These are phyloP conservation scores for Cytospora piceicola DNA, from an alignment of 2,329 filamentous ascomycete genomes.

Conservation along the genomic window DNA sequence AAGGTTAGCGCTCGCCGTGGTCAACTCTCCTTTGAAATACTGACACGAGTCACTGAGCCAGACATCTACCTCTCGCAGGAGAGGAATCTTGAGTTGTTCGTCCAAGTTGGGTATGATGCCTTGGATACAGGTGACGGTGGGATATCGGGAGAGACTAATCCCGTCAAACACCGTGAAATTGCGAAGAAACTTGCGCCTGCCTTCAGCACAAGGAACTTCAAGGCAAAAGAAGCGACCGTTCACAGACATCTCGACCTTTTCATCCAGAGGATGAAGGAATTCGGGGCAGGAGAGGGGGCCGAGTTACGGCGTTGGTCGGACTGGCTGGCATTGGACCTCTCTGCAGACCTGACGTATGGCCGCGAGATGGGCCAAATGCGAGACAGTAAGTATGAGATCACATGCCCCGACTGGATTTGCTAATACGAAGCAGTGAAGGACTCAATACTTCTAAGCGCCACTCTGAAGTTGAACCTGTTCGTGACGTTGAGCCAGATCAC, in stretches of 20 bases:
- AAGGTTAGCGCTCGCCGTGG: not conserved
- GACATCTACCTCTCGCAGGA: conserved; percentile 10
- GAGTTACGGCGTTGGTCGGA: conserved; percentile 27
- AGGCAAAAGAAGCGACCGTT: conserved; percentile 20
- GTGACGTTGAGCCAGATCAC: conserved; percentile 20
- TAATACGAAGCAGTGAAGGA: conserved; percentile 10
- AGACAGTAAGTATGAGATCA: conserved; percentile 8
- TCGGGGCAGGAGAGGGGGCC: not conserved
- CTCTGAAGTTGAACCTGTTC: conserved; percentile 24
- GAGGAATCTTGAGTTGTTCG: conserved; percentile 26
- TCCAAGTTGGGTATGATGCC: conserved; percentile 17
- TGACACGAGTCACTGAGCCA: not conserved
- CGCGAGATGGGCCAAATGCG: conserved; percentile 23
- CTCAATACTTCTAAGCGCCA: conserved; percentile 10
- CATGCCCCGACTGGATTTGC: not conserved
- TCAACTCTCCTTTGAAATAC: not conserved
- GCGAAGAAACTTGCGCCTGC: conserved; percentile 26
- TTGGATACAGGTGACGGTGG: conserved; percentile 14
- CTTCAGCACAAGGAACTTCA: conserved; percentile 26
- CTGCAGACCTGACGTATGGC: conserved; percentile 27
- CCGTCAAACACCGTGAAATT: conserved; percentile 19
- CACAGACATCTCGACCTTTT: conserved; percentile 29
- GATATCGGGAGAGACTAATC: conserved; percentile 23
- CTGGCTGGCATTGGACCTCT: conserved; percentile 31
- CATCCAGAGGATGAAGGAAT: conserved; percentile 20